Evolutionary conservation across 2,329 filamentous ascomycete species (phyloP), one percentile per base, ranked within the genome.

Genomic region (Aspergillus aculeatus): DNA sequence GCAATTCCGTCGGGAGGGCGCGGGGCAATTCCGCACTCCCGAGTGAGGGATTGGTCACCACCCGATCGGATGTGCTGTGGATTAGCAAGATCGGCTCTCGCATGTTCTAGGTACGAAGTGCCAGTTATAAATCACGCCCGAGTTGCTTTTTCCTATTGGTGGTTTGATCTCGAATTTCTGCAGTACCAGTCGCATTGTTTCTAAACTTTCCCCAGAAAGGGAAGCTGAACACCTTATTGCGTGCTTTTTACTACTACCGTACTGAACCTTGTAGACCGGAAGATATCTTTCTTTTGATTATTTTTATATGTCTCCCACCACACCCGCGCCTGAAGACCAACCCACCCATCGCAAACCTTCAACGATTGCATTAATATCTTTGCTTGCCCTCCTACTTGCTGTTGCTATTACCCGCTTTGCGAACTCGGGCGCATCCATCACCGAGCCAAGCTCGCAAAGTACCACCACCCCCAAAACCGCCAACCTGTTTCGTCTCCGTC

Each of bases 1-100:
- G 32, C 32, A 16, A 44, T 44, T 44, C 38, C 38, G 38, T 12
- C 6, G 16, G 26, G 3, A 2, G 16, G 19, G n/a, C 26, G 53
- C 53, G 53, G 53, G 21, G 2, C 7, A 55, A 55, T 55, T 55
- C 53, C 53, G 53, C 53, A 35, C 53, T 55, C 44, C 53, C 44
- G 53, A 55, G 41, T n/a, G 29, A 35, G 26, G 52, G 53, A 55
- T 48, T 16, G 41, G 14, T 21, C 53, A 21, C 53, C 26, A 47
- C 53, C 52, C 53, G 53, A 55, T 55, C 53, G 53, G 53, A 55
- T 55, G 41, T 14, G 24, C 16, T 11, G 10, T 19, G 47, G 52
- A 55, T 55, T 55, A 35, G 26, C 53, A 31, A 48, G 21, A 55
- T 55, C 53, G 41, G 24, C 41, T 44, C 38, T 44, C n/a, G 31